Evolutionary conservation across 305 asterid species (phyloP).

Genomic region (Rubia occidens): DNA sequence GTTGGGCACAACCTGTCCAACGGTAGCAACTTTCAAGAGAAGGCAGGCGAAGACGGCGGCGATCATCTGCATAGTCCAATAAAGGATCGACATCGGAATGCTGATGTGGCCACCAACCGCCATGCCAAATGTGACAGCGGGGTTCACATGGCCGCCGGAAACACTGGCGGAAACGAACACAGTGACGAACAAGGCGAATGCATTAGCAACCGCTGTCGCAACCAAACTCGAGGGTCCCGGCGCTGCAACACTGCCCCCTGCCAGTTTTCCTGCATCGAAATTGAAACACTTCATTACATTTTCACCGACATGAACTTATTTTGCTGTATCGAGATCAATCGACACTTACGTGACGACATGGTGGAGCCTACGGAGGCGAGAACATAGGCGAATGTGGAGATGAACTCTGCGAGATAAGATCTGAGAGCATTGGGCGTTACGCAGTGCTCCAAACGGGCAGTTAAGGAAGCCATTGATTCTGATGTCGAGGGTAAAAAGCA

Average conservation of each 20-base stretch:
- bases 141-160: constrained; percentile 88
- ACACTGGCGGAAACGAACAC: constrained; percentile 50
- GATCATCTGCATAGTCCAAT: constrained; percentile 60
- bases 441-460: constrained; percentile 50
- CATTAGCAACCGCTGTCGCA: constrained; percentile 43
- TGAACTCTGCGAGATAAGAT: constrained; percentile 74
- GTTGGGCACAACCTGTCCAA: constrained; percentile 21
- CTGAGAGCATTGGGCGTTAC: constrained; percentile 50
- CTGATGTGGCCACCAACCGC: constrained; percentile 71
- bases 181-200: constrained; percentile 51
- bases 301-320: too few species aligned
- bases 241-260: constrained; percentile 17
- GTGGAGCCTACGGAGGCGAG: constrained; percentile 64
- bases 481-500: background rate
- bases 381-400: constrained; percentile 76
- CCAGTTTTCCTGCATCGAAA: constrained; percentile 36
- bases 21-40: constrained; percentile 42
- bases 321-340: background rate
- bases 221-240: constrained; percentile 44
- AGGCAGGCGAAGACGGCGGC: constrained; percentile 73
- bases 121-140: constrained; percentile 81
- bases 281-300: background rate
- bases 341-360: constrained; percentile 44
- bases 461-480: constrained; percentile 48
- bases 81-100: constrained; percentile 54